Evolutionary conservation across 139 green algal genomes (phyloP).

Genomic region (Tetradesmus lagerheimii): DNA sequence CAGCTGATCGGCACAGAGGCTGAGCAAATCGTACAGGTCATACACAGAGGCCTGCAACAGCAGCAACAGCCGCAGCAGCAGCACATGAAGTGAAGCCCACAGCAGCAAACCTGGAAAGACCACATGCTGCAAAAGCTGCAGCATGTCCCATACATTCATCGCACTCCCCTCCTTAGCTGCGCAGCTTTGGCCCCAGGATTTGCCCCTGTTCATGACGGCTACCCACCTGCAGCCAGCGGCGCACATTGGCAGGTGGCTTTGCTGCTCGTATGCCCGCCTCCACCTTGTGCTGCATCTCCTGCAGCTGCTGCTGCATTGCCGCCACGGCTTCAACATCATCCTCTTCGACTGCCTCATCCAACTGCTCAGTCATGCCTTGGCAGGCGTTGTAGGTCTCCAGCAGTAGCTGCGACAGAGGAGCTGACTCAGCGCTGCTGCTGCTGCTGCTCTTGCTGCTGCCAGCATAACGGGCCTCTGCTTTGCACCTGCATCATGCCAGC

Average conservation of each 20-base stretch:
- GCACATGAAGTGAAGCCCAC: too few species aligned
- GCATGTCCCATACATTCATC: too few species aligned
- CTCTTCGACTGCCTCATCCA: conserved; percentile 37
- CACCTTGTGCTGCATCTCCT: conserved; percentile 30
- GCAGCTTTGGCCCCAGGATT: too few species aligned
- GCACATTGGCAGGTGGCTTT: conserved; percentile 29
- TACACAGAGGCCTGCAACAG: conserved; percentile 49
- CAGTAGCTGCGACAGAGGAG: not conserved
- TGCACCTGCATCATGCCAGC: conserved; percentile 15
- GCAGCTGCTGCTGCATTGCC: conserved; percentile 44
- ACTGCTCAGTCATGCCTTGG: not conserved
- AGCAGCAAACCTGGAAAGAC: too few species aligned
- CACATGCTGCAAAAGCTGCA: too few species aligned
- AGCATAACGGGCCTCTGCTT: conserved; percentile 34
- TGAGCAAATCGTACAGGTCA: conserved; percentile 63
- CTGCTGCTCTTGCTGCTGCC: not conserved
- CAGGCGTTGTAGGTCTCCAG: not conserved
- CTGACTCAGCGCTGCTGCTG: not conserved
- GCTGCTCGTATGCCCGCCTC: conserved; percentile 46
- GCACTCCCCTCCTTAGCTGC: too few species aligned
- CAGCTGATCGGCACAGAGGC: conserved; percentile 56
- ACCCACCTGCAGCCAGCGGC: conserved; percentile 59
- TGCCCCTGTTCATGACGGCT: too few species aligned
- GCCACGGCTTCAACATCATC: conserved; percentile 33
- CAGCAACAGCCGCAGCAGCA: not conserved